A percentile compares a stretch with the other conserved stretches of the same genome.
Conservation (phyloP, 176 grass and related monocot species). For the Zoysia pacifica region DNA sequence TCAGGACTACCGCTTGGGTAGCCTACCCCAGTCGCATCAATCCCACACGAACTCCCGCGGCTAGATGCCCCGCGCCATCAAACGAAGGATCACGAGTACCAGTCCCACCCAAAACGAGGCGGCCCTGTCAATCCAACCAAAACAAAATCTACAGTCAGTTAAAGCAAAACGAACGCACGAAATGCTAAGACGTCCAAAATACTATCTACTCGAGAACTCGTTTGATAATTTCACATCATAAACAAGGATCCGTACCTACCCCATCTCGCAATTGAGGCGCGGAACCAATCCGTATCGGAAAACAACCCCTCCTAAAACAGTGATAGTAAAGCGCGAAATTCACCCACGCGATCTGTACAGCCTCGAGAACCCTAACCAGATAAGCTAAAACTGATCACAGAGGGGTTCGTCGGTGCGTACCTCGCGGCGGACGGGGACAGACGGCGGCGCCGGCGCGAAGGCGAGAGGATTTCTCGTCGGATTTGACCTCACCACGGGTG, state of each 20-base stretch:
- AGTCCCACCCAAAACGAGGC: neutral
- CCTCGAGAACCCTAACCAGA: constrained; percentile 14
- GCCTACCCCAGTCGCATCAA: neutral
- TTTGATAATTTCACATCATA: neutral
- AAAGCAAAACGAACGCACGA: neutral
- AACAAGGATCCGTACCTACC: constrained; percentile 6
- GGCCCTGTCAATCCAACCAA: neutral
- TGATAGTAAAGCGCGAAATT: neutral
- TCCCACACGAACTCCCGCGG: neutral
- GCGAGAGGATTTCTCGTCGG: neutral
- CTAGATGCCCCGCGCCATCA: neutral
- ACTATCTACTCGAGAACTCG: neutral
- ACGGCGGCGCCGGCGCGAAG: neutral
- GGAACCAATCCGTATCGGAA: neutral
- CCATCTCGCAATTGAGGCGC: neutral
- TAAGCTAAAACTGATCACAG: neutral
- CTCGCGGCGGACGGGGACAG: neutral
- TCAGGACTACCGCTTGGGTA: constrained; percentile 20
- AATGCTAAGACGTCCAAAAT: neutral
- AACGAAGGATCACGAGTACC: constrained; percentile 2
- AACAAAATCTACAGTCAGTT: neutral
- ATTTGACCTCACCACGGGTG: neutral
- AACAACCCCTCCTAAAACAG: neutral
- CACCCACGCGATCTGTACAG: neutral
- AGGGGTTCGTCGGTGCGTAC: neutral